A percentile compares a stretch with the other conserved stretches of the same genome.
phyloP scores from a whole-genome alignment of 495 filamentous ascomycete genomes.

The Massariosphaeria phaeospora region DNA sequence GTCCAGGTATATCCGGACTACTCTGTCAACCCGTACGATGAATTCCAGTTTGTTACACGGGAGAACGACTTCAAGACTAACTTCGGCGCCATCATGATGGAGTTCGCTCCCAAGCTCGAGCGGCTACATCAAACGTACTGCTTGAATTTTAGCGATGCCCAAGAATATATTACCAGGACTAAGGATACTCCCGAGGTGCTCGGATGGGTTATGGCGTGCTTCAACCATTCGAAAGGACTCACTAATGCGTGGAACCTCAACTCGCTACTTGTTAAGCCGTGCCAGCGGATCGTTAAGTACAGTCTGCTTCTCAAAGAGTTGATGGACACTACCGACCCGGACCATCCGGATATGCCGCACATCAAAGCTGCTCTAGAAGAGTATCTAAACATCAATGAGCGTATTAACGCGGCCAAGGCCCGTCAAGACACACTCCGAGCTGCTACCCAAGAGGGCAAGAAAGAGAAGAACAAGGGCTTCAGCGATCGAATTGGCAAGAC shows the following conservation, averaged over 20 bases:
- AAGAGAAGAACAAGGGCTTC: constrained; percentile 69
- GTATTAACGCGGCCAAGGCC: constrained; percentile 90
- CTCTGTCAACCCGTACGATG: constrained; percentile 4
- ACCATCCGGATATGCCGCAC: constrained; percentile 73
- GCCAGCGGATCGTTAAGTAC: constrained; percentile 88
- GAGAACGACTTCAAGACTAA: constrained; percentile 70
- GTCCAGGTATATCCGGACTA: background rate
- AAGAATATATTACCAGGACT: constrained; percentile 67
- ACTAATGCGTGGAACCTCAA: constrained; percentile 91
- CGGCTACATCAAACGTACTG: constrained; percentile 79
- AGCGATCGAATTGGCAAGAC: constrained; percentile 35
- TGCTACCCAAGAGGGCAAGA: constrained; percentile 82
- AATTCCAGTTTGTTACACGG: constrained; percentile 39
- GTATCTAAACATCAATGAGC: constrained; percentile 65
- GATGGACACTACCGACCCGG: constrained; percentile 67
- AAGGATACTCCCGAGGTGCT: constrained; percentile 59
- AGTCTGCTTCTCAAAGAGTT: constrained; percentile 75
- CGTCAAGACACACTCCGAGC: constrained; percentile 84
- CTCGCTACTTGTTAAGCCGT: constrained; percentile 89
- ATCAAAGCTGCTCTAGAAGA: constrained; percentile 59
- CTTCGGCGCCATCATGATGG: constrained; percentile 72
- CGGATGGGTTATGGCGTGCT: constrained; percentile 90
- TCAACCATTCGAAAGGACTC: constrained; percentile 77
- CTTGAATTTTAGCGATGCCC: constrained; percentile 79
- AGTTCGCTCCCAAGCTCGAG: constrained; percentile 73